Evolutionary conservation across 2,329 filamentous ascomycete species (phyloP), one percentile per base, ranked within the genome.

Genomic region (Epichloe bromicola): DNA sequence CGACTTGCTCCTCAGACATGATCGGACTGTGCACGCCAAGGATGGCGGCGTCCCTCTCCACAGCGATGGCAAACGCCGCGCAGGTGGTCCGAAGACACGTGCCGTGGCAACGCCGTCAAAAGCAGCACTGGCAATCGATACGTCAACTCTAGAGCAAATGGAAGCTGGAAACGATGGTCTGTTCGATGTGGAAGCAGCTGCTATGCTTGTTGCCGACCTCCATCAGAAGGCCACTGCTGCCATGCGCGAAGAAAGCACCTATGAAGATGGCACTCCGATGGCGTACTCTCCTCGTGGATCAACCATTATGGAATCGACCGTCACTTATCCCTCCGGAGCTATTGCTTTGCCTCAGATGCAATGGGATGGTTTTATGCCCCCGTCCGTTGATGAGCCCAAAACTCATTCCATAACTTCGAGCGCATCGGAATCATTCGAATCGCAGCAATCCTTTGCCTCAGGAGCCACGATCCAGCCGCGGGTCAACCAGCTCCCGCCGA

Each of bases 121-220:
- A 73, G 76, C 85, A 49, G 78, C 84, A 39, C 82, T 93, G 64
- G 60, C 84, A 56, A 80, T 95, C 60, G 93, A 97, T 65, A 83
- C 88, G 46, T 83, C 88, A 45, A 85, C 88, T 51, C 74, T 96
- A 61, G 90, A 96, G 71, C 89, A 95, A 69, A 89, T 97, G 63
- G 89, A 95, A 70, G 86, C 85, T 62, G 87, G 83, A 70, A 87
- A 83, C 67, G 91, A 96, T 67, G 85, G 84, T 66, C 85, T 91
- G 70, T 90, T 96, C 64, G 93, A 96, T 67, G 86, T 96, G 63
- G 91, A 98, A 76, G 89, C 91, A 61, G 93, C 93, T 60, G 93
- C 93, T 60, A 96, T 97, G 88, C 81, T 98, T 67, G 94, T 98
- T 74, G 93, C 91, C 65, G 90, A 97, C 72, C 85, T 97, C 65